Conservation (phyloP, 805 yeast species). For the Metschnikowia cerradonensis region DNA sequence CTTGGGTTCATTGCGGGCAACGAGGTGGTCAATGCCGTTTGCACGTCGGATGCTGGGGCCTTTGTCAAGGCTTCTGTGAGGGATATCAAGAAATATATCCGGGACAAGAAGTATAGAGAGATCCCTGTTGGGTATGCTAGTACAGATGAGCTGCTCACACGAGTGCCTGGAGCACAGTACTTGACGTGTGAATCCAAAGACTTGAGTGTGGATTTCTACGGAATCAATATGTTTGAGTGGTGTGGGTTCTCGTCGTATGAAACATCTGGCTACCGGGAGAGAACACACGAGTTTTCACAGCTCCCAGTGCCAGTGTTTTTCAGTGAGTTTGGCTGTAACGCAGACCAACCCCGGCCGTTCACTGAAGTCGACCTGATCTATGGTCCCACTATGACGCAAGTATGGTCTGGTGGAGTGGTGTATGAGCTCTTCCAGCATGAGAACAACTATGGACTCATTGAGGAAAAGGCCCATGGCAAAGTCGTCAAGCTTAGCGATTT, state of each 20-base stretch:
- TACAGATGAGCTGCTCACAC: constrained; percentile 32
- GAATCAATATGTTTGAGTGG: constrained; percentile 40
- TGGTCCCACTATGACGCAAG: constrained; percentile 30
- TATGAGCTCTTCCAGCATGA: constrained; percentile 35
- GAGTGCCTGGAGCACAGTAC: constrained; percentile 27
- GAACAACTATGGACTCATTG: constrained; percentile 36
- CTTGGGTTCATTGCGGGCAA: constrained; percentile 41
- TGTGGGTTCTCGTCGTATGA: constrained; percentile 37
- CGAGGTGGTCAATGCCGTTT: constrained; percentile 32
- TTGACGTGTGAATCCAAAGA: constrained; percentile 22
- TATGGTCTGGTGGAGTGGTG: constrained; percentile 39
- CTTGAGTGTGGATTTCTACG: constrained; percentile 30
- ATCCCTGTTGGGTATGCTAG: constrained; percentile 42
- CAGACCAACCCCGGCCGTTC: constrained; percentile 34
- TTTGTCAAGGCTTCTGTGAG: constrained; percentile 36
- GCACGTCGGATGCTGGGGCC: constrained; percentile 28
- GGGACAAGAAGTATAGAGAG: constrained; percentile 23
- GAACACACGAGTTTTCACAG: constrained; percentile 27
- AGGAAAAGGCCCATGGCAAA: constrained; percentile 23
- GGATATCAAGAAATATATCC: constrained; percentile 29
- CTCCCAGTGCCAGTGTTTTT: constrained; percentile 36
- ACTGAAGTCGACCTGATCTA: constrained; percentile 35
- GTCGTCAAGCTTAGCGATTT: constrained; percentile 30
- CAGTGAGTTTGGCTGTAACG: constrained; percentile 39
- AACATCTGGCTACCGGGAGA: constrained; percentile 35